Percentiles rank a stretch among this genome's conserved stretches.
Evolutionary conservation across 2,329 filamentous ascomycete species (phyloP).

Genomic region (Tolypocladium capitatum): DNA sequence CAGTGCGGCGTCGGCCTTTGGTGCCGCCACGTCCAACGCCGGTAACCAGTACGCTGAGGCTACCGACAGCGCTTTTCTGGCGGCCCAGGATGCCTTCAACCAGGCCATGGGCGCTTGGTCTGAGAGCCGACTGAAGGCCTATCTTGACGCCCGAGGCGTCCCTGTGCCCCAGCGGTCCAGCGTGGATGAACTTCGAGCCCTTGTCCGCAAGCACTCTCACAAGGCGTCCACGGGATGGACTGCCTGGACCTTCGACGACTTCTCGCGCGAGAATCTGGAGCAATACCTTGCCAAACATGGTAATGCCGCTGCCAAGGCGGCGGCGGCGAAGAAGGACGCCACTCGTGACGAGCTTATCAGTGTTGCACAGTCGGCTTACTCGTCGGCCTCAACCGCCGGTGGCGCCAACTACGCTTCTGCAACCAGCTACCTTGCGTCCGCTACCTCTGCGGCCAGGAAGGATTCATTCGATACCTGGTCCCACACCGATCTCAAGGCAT

Average conservation of each 20-base stretch:
- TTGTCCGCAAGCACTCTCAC: conserved; percentile 61
- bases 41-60: conserved; percentile 66
- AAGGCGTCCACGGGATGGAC: conserved; percentile 55
- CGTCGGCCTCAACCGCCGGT: conserved; percentile 44
- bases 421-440: conserved; percentile 55
- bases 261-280: conserved; percentile 57
- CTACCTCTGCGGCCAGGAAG: conserved; percentile 52
- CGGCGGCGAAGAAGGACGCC: conserved; percentile 46
- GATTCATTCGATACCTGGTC: conserved; percentile 61
- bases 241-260: conserved; percentile 70
- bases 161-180: conserved; percentile 61
- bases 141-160: conserved; percentile 62
- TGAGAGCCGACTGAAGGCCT: conserved; percentile 64
- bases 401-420: conserved; percentile 50
- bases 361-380: conserved; percentile 48
- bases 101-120: conserved; percentile 51
- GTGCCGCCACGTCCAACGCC: conserved; percentile 61
- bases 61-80: conserved; percentile 52
- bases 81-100: conserved; percentile 55
- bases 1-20: conserved; percentile 47
- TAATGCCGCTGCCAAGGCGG: conserved; percentile 42
- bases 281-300: conserved; percentile 39
- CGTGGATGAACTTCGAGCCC: conserved; percentile 58
- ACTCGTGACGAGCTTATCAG: conserved; percentile 62
- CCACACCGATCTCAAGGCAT: conserved; percentile 60